Percentiles rank a stretch among this genome's conserved stretches.
phyloP scores from a whole-genome alignment of 2,329 filamentous ascomycete genomes.

The Claviceps digitariae region DNA sequence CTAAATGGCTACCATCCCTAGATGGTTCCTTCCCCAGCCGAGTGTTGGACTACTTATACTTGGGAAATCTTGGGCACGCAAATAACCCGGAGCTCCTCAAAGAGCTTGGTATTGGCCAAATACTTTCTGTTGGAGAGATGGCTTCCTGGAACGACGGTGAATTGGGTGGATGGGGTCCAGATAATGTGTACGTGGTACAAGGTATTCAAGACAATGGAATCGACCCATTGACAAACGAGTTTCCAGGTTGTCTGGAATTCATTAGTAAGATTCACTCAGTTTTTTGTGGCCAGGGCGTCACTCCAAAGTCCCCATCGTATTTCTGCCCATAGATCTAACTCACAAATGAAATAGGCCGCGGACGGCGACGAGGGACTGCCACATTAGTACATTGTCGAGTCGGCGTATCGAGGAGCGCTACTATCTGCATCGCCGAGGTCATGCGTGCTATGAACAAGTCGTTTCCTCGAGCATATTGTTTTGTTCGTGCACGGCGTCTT shows the following conservation, averaged over 20 bases:
- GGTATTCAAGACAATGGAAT: constrained; percentile 94
- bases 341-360: constrained; percentile 47
- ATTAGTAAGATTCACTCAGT: constrained; percentile 51
- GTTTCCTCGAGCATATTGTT: constrained; percentile 90
- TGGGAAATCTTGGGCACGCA: constrained; percentile 84
- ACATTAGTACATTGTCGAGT: constrained; percentile 95
- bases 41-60: constrained; percentile 85
- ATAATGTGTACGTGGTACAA: constrained; percentile 70
- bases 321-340: constrained; percentile 1
- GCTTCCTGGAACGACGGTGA: constrained; percentile 67
- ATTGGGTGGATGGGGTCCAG: constrained; percentile 56
- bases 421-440: constrained; percentile 97
- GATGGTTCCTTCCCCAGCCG: constrained; percentile 87
- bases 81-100: constrained; percentile 79
- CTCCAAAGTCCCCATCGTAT: not conserved
- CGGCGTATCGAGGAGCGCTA: constrained; percentile 87
- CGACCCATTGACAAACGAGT: constrained; percentile 77
- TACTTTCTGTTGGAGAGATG: constrained; percentile 85
- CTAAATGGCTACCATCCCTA: constrained; percentile 67
- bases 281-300: not conserved
- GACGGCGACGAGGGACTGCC: constrained; percentile 61
- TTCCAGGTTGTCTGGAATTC: constrained; percentile 74
- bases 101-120: constrained; percentile 69
- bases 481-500: constrained; percentile 77
- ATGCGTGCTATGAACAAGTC: constrained; percentile 73